Evolutionary conservation across 495 filamentous ascomycete genomes (phyloP), one percentile per base, ranked within the genome.

Genomic region (Lindgomyces ingoldianus): DNA sequence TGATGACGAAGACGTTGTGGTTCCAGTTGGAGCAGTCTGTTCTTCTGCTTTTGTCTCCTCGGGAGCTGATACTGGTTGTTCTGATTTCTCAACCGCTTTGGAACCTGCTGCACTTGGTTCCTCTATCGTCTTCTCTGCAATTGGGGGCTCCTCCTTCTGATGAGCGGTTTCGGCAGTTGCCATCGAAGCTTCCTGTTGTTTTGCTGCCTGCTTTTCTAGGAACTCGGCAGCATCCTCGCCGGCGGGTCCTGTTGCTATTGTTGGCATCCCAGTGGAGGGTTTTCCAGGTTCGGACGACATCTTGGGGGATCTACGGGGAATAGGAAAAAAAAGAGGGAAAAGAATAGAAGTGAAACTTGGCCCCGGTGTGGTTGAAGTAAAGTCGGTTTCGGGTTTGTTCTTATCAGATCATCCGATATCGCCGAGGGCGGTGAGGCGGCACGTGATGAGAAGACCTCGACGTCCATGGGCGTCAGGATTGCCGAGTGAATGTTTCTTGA

Each of bases 71-170:
- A 16, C 81, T 77, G 0, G 74, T 0, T 85, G 50, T 21, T 2
- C 36, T 21, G 18, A 39, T n/a, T 85, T 49, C 81, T 84, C 0
- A 79, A 83, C 0, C 84, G 85, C 1, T 29, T 39, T 3, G 1
- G 29, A 19, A 2, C 26, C 29, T 4, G 29, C 29, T 22, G 79
- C 55, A 24, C 81, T 61, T 2, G 44, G 30, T 0, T 74, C 68
- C 41, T 80, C 61, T 11, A 26, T 30, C 30, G 57, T 62, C 29
- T 62, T 47, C 26, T 62, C 60, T 1, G 27, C 25, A 19, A 33
- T 9, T 14, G 14, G 19, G 25, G 29, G 2, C 1, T 4, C 22
- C 18, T 53, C 49, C 19, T 29, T 30, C 49, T 29, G 22, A 16
- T 36, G 25, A 30, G 25, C 33, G 21, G 29, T 19, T 19, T 24